Base-by-base conservation (phyloP, 2,329 filamentous ascomycete genomes). In the Pseudocercospora eumusae region DNA sequence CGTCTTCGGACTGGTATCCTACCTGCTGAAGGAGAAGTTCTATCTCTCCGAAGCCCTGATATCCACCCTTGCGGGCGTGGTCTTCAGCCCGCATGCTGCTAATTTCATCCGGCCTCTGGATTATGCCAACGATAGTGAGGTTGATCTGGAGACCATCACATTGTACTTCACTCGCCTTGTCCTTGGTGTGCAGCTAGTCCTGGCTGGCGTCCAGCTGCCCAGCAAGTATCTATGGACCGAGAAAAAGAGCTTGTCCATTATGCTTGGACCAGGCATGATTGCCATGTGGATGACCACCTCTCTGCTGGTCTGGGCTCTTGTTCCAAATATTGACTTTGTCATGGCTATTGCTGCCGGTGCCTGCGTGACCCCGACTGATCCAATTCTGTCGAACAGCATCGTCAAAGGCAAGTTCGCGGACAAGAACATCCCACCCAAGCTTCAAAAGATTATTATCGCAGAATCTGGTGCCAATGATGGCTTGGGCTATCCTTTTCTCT, bases 391-490 rank as follows among this genome's bases (percentile, higher is more conserved):
- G 15, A 93, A 95, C 66, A 90, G 90, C 2, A 96, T 96, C 61
- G 91, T 96, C 50, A 96, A 96, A 79, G 92, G 92, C 31, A 93
- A 91, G 70, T 97, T 96, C 73, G 93, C 93, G 0, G 92, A 96
- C 71, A 89, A 92, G 70, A 95, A 96, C 73, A 88, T 96, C 18
- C 92, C 93, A 0, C 88, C 87, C 61, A 84, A 88, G 27, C 79
- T 97, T 54, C 92, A 96, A 78, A 87, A 89, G 66, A 91, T 81
- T 62, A 80, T 80, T 63, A 78, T 79, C 62, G 80, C 77, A 40
- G 92, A 97, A 77, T 92, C 90, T 0, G 93, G 92, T 1, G 90
- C 91, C 1, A 96, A 96, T 71, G 92, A 96, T 76, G 92, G 93
- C 0, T 81, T 93, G 36, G 92, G 92, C 0, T 96, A 96, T 70